These are phyloP conservation scores for Diophrys appendiculata DNA, from an alignment of 73 alveolate species.

Conservation along the genomic window DNA sequence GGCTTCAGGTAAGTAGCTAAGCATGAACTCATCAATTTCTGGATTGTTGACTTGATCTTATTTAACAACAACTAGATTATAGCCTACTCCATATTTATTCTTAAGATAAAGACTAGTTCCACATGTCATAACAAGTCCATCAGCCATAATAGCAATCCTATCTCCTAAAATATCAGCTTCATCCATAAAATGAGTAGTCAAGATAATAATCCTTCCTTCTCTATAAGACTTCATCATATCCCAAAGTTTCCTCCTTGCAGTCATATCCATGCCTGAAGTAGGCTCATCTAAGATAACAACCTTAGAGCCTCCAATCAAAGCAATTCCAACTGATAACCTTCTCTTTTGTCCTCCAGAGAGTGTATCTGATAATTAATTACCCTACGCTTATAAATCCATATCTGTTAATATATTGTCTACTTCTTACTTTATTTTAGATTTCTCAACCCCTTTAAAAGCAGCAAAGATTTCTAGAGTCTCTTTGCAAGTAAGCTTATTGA, in stretches of 20 bases:
- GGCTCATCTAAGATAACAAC: constrained; percentile 94
- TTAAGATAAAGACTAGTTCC: constrained; percentile 94
- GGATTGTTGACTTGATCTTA: constrained; percentile 55
- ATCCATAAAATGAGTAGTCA: constrained; percentile 92
- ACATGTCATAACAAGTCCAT: constrained; percentile 86
- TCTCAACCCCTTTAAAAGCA: constrained; percentile 84
- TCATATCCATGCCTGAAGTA: constrained; percentile 92
- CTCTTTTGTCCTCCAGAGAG: constrained; percentile 96
- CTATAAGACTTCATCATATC: constrained; percentile 88
- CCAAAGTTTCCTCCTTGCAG: constrained; percentile 92
- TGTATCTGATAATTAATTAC: constrained; percentile 62
- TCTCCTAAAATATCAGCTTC: constrained; percentile 91
- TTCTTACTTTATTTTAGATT: constrained; percentile 61
- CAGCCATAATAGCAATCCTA: constrained; percentile 77
- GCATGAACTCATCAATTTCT: constrained; percentile 44
- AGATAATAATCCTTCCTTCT: constrained; percentile 79
- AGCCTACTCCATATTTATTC: constrained; percentile 95
- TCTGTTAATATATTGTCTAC: constrained; percentile 82
- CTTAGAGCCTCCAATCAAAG: constrained; percentile 85
- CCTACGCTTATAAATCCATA: constrained; percentile 57
- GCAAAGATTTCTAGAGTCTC: constrained; percentile 90
- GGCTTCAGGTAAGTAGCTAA: constrained; percentile 12
- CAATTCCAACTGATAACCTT: constrained; percentile 91
- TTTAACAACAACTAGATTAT: constrained; percentile 81
- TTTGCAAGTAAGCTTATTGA: constrained; percentile 81